phyloP scores from a whole-genome alignment of 257 asterid species.

The Jacaranda copaia region DNA sequence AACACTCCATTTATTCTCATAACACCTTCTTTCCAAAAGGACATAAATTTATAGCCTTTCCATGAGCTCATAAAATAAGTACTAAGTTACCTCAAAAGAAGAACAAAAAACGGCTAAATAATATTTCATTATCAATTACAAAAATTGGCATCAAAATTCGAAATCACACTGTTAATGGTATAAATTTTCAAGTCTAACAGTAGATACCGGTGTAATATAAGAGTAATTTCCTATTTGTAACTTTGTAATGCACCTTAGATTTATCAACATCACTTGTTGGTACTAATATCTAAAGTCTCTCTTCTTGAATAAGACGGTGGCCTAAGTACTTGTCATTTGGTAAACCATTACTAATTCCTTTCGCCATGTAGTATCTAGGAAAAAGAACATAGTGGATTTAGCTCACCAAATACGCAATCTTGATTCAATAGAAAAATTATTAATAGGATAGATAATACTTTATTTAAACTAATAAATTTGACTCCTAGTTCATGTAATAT shows the following conservation, averaged over 20 bases:
- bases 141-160: background rate
- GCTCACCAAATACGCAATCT: no score
- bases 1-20: slow-evolving; percentile 30
- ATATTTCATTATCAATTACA: background rate
- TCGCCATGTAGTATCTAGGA: no score
- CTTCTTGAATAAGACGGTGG: slow-evolving; percentile 45
- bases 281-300: slow-evolving; percentile 79
- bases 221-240: slow-evolving; percentile 54
- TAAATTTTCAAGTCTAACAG: slow-evolving; percentile 13
- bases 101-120: background rate
- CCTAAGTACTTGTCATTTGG: no score
- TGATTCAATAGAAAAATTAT: no score
- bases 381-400: no score
- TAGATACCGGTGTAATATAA: slow-evolving; percentile 67
- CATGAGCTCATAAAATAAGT: slow-evolving; percentile 27
- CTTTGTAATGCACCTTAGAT: slow-evolving; percentile 69
- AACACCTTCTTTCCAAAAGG: slow-evolving; percentile 50
- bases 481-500: no score
- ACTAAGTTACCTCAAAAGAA: background rate
- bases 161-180: background rate
- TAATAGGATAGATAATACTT: no score
- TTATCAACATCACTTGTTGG: slow-evolving; percentile 72
- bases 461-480: no score
- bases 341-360: no score
- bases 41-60: slow-evolving; percentile 51